Percentiles rank a stretch among this genome's conserved stretches.
phyloP scores from a whole-genome alignment of 1,284 basidiomycete genomes.

The Cryptococcus sp. region DNA sequence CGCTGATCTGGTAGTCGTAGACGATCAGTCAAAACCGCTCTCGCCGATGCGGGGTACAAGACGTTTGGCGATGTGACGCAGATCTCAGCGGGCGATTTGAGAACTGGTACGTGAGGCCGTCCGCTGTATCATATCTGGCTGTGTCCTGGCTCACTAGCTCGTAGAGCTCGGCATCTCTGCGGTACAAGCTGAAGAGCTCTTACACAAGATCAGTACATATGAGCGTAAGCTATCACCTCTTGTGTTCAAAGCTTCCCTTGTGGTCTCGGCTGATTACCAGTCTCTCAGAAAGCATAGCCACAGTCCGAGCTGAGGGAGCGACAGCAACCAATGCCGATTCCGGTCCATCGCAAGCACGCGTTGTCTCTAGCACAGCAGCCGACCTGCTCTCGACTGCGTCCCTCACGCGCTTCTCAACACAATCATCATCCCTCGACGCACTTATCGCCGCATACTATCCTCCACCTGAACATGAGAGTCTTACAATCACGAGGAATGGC shows the following conservation, averaged over 20 bases:
- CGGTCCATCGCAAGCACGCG: conserved; percentile 5
- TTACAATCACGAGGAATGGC: neutral
- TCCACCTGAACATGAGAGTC: neutral
- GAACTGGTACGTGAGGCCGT: conserved; percentile 29
- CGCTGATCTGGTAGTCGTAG: neutral
- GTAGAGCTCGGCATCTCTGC: conserved; percentile 38
- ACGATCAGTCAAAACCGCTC: conserved; percentile 27
- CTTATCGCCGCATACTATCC: conserved; percentile 26
- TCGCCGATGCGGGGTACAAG: conserved; percentile 44
- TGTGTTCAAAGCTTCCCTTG: no score
- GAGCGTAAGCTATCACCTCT: conserved; percentile 16
- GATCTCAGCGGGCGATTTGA: conserved; percentile 30
- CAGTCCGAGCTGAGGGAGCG: neutral
- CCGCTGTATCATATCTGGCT: neutral
- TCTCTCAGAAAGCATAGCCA: neutral
- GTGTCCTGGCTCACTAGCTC: neutral
- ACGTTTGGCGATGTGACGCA: conserved; percentile 30
- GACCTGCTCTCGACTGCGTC: conserved; percentile 25
- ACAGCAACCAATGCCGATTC: neutral
- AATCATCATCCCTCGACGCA: conserved; percentile 35
- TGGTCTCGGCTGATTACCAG: no score
- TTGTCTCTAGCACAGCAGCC: conserved; percentile 29
- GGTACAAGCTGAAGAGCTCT: conserved; percentile 35
- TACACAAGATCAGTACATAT: conserved; percentile 23
- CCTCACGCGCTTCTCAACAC: conserved; percentile 36